Evolutionary conservation across 148 eudicot species (phyloP).

Genomic region (Camellia japonica): DNA sequence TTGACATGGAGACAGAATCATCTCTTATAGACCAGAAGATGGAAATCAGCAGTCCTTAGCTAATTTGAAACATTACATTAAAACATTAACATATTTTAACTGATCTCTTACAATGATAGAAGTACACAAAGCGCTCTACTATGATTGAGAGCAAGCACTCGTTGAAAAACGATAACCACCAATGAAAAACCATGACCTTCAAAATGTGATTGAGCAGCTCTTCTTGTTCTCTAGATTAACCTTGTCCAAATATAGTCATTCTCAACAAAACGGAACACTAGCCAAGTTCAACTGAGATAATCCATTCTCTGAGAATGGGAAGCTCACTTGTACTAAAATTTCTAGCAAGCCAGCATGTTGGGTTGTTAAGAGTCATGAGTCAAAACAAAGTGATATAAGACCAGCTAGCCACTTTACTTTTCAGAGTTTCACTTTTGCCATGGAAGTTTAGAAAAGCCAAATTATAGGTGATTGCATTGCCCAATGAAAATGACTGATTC

Average conservation of each 20-base stretch:
- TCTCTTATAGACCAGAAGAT: not conserved
- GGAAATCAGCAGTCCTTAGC: not conserved
- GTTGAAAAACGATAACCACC: not conserved
- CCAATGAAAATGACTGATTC: not conserved
- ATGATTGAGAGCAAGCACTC: not conserved
- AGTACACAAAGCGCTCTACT: not conserved
- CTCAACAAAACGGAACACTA: not conserved
- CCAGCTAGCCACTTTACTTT: not conserved
- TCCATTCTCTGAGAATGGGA: not conserved
- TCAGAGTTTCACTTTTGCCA: not conserved
- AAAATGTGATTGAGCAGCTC: constrained; percentile 7
- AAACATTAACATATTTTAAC: not conserved
- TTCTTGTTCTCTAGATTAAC: not conserved
- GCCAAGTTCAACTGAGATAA: not conserved
- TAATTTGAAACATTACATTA: not conserved
- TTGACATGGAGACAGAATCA: not conserved
- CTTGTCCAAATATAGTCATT: not conserved
- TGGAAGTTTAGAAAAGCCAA: not conserved
- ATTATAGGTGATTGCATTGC: not conserved
- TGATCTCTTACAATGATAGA: not conserved
- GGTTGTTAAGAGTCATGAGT: not conserved
- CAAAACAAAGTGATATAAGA: not conserved
- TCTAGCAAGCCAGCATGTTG: not conserved
- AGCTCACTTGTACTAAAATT: not conserved
- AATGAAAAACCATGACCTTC: not conserved